phyloP scores from a whole-genome alignment of 208 protist genomes.

The Leishmania mexicana region DNA sequence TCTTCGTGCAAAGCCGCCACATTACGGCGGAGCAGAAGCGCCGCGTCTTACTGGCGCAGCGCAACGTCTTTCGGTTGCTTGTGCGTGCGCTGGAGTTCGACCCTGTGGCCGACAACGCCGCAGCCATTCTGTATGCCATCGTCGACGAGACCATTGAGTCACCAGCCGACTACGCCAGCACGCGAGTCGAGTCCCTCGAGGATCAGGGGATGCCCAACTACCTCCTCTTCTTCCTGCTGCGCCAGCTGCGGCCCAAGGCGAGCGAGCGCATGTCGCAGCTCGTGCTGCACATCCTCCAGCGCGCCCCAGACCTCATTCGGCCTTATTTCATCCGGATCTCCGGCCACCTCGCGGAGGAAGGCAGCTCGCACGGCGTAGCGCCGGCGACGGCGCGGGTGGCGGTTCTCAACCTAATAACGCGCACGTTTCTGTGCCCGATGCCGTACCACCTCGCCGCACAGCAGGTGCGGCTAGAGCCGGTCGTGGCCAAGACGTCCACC shows the following conservation, averaged over 20 bases:
- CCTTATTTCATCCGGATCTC: constrained; percentile 88
- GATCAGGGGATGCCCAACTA: constrained; percentile 90
- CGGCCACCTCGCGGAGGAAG: constrained; percentile 76
- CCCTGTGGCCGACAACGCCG: constrained; percentile 58
- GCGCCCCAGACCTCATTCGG: constrained; percentile 83
- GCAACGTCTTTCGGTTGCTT: constrained; percentile 82
- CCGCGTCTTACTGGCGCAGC: constrained; percentile 70
- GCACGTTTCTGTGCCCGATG: constrained; percentile 74
- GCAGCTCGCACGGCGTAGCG: constrained; percentile 45
- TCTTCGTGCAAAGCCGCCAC: constrained; percentile 57
- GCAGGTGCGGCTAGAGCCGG: constrained; percentile 56
- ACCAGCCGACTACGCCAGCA: constrained; percentile 80
- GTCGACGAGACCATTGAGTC: constrained; percentile 78
- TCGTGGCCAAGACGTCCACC: constrained; percentile 55
- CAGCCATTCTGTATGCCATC: constrained; percentile 66
- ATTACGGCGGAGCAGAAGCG: constrained; percentile 64
- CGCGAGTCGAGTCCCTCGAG: constrained; percentile 67
- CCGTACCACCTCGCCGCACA: constrained; percentile 75
- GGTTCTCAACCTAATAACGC: constrained; percentile 85
- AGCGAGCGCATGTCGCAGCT: constrained; percentile 62
- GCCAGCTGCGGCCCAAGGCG: constrained; percentile 73
- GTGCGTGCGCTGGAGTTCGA: constrained; percentile 78
- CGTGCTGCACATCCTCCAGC: constrained; percentile 74
- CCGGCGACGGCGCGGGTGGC: constrained; percentile 69
- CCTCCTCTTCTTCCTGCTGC: constrained; percentile 87